phyloP scores from a whole-genome alignment of 306 rosid genomes.

The Lathyrus aphaca region DNA sequence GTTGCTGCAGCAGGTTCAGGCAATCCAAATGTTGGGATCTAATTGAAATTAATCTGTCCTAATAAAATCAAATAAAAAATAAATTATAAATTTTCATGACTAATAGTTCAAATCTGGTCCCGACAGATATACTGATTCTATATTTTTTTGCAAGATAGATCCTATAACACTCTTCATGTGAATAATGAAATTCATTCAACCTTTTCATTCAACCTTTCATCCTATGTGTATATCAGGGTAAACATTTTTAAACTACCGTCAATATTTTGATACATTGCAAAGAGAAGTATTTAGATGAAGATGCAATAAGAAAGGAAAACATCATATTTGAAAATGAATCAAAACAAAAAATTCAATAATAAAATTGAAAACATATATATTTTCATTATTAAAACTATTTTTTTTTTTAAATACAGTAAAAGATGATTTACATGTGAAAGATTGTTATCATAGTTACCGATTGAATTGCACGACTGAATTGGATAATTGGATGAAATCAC shows the following conservation, averaged over 20 bases:
- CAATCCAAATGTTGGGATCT: constrained; percentile 81
- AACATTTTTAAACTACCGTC: background rate
- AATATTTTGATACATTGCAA: background rate
- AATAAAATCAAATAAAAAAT: constrained; percentile 25
- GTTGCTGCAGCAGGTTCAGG: constrained; percentile 94
- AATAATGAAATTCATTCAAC: constrained; percentile 30
- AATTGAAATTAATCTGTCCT: constrained; percentile 24
- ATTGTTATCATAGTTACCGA: too few relatives aligned
- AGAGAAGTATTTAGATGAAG: background rate
- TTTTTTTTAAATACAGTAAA: too few relatives aligned
- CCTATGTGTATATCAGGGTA: background rate
- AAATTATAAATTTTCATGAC: constrained; percentile 11
- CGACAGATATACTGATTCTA: constrained; percentile 7
- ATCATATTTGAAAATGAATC: too few relatives aligned
- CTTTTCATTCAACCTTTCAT: constrained; percentile 29
- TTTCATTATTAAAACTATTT: too few relatives aligned
- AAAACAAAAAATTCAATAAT: too few relatives aligned
- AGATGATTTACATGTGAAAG: too few relatives aligned
- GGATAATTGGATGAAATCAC: too few relatives aligned
- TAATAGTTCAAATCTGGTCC: constrained; percentile 25
- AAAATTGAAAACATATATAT: too few relatives aligned
- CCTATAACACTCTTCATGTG: background rate
- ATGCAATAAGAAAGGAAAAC: background rate
- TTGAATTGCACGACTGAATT: too few relatives aligned
- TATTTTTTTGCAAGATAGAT: background rate